A percentile compares a stretch with the other conserved stretches of the same genome.
Evolutionary conservation across 495 filamentous ascomycete species (phyloP).

Genomic region (Xylaria nigripes): DNA sequence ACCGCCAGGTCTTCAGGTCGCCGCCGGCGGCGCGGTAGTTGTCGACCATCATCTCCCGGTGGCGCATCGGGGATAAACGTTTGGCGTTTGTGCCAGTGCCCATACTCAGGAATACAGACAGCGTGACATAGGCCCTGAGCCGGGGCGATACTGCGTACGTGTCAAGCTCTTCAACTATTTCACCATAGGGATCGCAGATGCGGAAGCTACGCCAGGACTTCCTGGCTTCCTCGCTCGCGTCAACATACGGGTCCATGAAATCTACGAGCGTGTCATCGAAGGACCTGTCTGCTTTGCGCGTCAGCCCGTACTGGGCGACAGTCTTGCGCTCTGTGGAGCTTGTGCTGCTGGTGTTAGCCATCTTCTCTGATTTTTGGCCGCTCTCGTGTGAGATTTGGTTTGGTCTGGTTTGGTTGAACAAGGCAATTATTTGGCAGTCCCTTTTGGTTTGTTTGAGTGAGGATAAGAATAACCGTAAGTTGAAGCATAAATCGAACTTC

Average conservation of each 20-base stretch:
- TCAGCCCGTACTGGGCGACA: neutral
- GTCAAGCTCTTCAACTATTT: neutral
- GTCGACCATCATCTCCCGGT: slow-evolving; percentile 6
- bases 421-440: neutral
- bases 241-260: slow-evolving; percentile 1
- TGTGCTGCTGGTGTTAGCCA: neutral
- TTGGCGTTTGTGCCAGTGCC: neutral
- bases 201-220: neutral
- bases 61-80: neutral
- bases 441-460: neutral
- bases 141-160: neutral
- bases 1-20: neutral
- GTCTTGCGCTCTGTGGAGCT: neutral
- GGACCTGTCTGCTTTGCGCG: neutral
- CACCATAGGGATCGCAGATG: neutral
- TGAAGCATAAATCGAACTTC: neutral
- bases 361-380: neutral
- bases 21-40: slow-evolving; percentile 5
- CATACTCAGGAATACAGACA: neutral
- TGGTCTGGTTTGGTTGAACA: neutral
- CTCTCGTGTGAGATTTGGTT: too few relatives aligned
- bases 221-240: neutral
- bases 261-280: neutral
- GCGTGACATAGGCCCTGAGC: neutral
- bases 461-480: neutral